Evolutionary conservation across 805 yeast genomes (phyloP).

Genomic region (Saturnispora sekii): DNA sequence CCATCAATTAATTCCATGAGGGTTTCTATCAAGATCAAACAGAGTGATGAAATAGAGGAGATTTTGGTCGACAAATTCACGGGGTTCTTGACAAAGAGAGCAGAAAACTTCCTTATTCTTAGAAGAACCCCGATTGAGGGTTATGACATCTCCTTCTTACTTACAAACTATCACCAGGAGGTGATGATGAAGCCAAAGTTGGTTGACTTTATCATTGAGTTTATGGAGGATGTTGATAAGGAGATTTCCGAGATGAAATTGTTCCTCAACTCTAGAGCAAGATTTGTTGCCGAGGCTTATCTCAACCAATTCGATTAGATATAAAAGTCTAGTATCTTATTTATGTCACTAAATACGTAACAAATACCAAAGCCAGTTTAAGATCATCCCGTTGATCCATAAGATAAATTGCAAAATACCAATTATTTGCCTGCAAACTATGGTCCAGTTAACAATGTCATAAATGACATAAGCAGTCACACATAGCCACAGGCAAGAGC

Average conservation of each 20-base stretch:
- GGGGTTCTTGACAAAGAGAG: slow-evolving; percentile 87
- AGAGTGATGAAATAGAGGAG: slow-evolving; percentile 94
- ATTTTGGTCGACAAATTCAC: slow-evolving; percentile 92
- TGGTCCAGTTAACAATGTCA: not conserved
- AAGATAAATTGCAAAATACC: slow-evolving; percentile 12
- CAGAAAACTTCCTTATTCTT: slow-evolving; percentile 85
- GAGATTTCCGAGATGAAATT: slow-evolving; percentile 98
- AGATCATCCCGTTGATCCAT: slow-evolving; percentile 11
- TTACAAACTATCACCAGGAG: slow-evolving; percentile 92
- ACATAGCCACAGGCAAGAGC: slow-evolving; percentile 27
- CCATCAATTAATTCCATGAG: slow-evolving; percentile 90
- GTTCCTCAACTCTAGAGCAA: slow-evolving; percentile 92
- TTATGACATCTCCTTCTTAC: slow-evolving; percentile 85
- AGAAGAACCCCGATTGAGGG: slow-evolving; percentile 88
- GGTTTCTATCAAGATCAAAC: slow-evolving; percentile 86
- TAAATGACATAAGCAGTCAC: slow-evolving; percentile 6
- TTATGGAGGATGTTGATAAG: slow-evolving; percentile 98
- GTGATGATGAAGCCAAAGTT: slow-evolving; percentile 90
- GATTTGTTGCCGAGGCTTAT: slow-evolving; percentile 95
- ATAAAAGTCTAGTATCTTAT: no score
- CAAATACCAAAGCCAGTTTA: slow-evolving; percentile 3
- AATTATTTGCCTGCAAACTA: slow-evolving; percentile 24
- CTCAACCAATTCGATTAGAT: slow-evolving; percentile 73
- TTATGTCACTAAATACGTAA: not conserved
- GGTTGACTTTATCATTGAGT: slow-evolving; percentile 94